Base-by-base conservation (phyloP, 345 rosid species). In the Noccaea caerulescens region DNA sequence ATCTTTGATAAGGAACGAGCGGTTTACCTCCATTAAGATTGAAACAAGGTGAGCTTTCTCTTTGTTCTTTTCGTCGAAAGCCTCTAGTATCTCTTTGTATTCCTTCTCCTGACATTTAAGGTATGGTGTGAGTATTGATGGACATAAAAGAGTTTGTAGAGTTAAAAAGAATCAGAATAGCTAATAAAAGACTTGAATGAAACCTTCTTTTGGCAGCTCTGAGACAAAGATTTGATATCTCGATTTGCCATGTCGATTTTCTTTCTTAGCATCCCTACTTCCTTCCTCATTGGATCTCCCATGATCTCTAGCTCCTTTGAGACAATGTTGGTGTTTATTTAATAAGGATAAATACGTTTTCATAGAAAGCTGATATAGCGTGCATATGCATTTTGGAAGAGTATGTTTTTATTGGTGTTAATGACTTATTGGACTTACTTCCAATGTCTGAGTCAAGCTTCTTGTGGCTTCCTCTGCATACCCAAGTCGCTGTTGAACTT, bases 201-300 rank as follows among this genome's bases (percentile, higher is more conserved):
- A 42, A 91, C 96, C 96, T 85, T 92, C 72, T 86, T 92, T 20
- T 86, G 96, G 72, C 88, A 87, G 79, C 83, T 84, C 66, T 82
- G 88, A n/a, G 90, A 90, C 8, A 90, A 69, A 43, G 89, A 80
- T 80, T 88, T 88, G 12, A 92, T 76, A 59, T 92, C 95, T 59
- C 84, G 73, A 34, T 82, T 83, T 1, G 82, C 85, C 69, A 79
- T 56, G 63, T 92, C 98, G 11, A 92, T 83, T 82, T 77, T 88
- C 80, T 89, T 86, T 6, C 88, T 79, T 7, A 85, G 80, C 10
- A 66, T 68, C 3, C 84, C 90, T n/a, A 88, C 87, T 76, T 92
- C 96, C 77, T 88, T 92, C 72, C 89, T 85, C 80, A 82, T 16
- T 1, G 98, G 95, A 75, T 92, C 98, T 16, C 80, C 76, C 52